These are phyloP conservation scores for Bassia scoparia DNA, from an alignment of 148 eudicot species.

Conservation along the genomic window DNA sequence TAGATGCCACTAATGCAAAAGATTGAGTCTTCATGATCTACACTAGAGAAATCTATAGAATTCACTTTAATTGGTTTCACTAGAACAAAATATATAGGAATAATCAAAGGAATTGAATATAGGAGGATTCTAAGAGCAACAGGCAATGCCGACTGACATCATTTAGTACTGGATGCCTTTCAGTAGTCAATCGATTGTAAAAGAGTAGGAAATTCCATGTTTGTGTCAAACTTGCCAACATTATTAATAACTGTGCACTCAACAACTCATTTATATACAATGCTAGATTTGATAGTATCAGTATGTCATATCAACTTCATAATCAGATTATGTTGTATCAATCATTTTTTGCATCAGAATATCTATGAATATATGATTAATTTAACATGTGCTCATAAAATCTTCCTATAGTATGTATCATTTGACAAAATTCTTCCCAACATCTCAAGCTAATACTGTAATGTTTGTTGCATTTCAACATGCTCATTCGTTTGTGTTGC, in stretches of 20 bases:
- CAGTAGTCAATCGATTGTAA: too few relatives aligned
- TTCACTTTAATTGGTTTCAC: too few relatives aligned
- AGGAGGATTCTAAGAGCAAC: too few relatives aligned
- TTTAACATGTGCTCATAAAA: not conserved
- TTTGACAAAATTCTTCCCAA: not conserved
- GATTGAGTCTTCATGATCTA: too few relatives aligned
- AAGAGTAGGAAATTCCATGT: not conserved
- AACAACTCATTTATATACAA: too few relatives aligned
- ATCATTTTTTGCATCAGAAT: not conserved
- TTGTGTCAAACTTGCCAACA: not conserved
- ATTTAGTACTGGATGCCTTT: too few relatives aligned
- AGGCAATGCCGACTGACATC: too few relatives aligned
- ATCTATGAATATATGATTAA: not conserved
- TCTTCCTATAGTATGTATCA: not conserved
- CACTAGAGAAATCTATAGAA: too few relatives aligned
- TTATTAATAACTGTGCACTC: not conserved
- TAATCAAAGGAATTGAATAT: too few relatives aligned
- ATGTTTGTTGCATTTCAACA: slow-evolving; percentile 7
- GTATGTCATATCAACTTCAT: not conserved
- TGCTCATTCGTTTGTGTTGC: not conserved
- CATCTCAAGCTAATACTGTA: slow-evolving; percentile 10
- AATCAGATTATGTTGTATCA: not conserved
- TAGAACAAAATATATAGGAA: too few relatives aligned
- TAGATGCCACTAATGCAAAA: too few relatives aligned
- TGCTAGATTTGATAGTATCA: too few relatives aligned